Percentiles rank a stretch among this genome's conserved stretches.
phyloP scores from a whole-genome alignment of 495 filamentous ascomycete species.

The Penicillium paxilli region DNA sequence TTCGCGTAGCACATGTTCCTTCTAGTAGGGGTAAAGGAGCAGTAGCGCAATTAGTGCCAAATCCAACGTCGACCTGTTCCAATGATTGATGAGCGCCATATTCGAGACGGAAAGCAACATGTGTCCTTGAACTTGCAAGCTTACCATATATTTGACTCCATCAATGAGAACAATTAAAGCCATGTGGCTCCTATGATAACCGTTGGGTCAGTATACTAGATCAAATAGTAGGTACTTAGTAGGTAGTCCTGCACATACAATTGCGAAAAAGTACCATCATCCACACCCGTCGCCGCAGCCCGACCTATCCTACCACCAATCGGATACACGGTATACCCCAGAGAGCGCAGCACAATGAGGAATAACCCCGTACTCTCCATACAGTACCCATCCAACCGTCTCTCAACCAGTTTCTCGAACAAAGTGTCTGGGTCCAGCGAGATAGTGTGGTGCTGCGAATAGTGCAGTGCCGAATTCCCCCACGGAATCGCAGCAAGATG shows the following conservation, averaged over 20 bases:
- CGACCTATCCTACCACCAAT: constrained; percentile 42
- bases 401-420: constrained; percentile 64
- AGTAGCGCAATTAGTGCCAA: constrained; percentile 60
- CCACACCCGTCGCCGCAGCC: constrained; percentile 19
- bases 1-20: constrained; percentile 35
- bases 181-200: constrained; percentile 52
- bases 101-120: not conserved
- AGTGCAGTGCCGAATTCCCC: constrained; percentile 62
- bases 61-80: constrained; percentile 66
- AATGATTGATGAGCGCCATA: constrained; percentile 1
- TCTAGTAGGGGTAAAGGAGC: constrained; percentile 53
- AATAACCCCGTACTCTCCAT: constrained; percentile 74
- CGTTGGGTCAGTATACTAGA: not conserved
- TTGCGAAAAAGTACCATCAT: constrained; percentile 22
- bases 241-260: constrained; percentile 24
- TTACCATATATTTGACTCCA: constrained; percentile 49
- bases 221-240: no score
- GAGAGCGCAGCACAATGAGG: constrained; percentile 56
- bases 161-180: constrained; percentile 64
- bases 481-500: constrained; percentile 67
- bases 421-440: constrained; percentile 58
- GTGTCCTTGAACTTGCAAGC: no score
- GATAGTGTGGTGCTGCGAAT: constrained; percentile 55
- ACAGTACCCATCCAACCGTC: constrained; percentile 72
- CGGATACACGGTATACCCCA: constrained; percentile 60